phyloP scores from a whole-genome alignment of 306 rosid genomes.

The Cercis canadensis region DNA sequence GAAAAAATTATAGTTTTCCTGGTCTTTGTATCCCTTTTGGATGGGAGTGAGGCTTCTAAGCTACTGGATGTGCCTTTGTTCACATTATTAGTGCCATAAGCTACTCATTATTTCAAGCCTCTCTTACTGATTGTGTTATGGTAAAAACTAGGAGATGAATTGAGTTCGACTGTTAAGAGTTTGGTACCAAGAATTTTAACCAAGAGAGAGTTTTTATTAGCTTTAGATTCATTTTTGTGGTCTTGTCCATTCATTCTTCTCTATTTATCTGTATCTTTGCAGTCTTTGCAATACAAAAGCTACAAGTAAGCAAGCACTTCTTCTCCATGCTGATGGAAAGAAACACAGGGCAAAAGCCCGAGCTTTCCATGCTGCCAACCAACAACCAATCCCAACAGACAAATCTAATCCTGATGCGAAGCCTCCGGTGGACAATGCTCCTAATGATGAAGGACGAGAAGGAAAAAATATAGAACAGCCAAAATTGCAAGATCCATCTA shows the following conservation, averaged over 20 bases:
- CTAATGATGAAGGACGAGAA: conserved; percentile 35
- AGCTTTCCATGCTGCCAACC: conserved; percentile 68
- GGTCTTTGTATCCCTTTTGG: not conserved
- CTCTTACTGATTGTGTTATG: not conserved
- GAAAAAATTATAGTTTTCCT: not conserved
- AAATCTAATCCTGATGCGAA: conserved; percentile 50
- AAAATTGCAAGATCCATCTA: conserved; percentile 45
- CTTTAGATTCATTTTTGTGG: not conserved
- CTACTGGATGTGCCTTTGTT: too few relatives aligned
- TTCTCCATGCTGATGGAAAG: conserved; percentile 98
- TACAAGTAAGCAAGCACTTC: conserved; percentile 85
- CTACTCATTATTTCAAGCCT: conserved; percentile 1
- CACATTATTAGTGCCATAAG: not conserved
- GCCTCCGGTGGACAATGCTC: conserved; percentile 41
- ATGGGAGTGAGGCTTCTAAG: conserved; percentile 9
- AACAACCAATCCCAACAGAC: conserved; percentile 50
- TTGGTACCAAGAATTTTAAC: not conserved
- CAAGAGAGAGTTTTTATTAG: not conserved
- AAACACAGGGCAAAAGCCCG: conserved; percentile 90
- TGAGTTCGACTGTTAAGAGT: not conserved
- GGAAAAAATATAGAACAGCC: conserved; percentile 42
- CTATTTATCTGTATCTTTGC: conserved; percentile 38
- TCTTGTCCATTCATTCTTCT: conserved; percentile 19
- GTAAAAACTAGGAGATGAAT: conserved; percentile 1
- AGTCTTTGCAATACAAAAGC: conserved; percentile 89